Evolutionary conservation across 1,284 basidiomycete genomes (phyloP), one percentile per base, ranked within the genome.

Genomic region (Cryptococcus hybrid): DNA sequence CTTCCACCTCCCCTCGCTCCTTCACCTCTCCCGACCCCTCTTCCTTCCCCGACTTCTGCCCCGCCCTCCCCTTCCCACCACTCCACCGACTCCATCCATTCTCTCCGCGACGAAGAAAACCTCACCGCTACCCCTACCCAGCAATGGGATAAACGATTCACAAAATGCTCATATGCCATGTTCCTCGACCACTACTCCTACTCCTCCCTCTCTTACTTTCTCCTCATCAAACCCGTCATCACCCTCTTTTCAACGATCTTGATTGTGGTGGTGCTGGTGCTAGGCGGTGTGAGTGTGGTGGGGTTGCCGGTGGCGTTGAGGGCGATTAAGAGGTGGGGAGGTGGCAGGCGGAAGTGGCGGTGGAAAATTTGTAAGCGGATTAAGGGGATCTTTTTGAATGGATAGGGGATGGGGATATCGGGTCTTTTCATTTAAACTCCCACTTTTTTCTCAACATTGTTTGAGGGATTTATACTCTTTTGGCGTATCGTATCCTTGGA

Each of bases 131-230:
- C 42, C 36, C 15, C 50, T 18, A 30, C 43, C 7, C 40, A 44
- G 30, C 35, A 45, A 40, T 74, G 71, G 70, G 77, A 78, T 50
- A 69, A 61, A 49, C 66, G 74, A 5, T 75, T 77, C 55, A 63
- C 71, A 48, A 68, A 69, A 53, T 74, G 72, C 53, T 71, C 71
- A 1, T 75, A 72, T 63, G 71, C 73, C 15, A 77, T 78, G 77
- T 69, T 75, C 56, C 60, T 63, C 35, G 75, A 77, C 61, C 68
- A 75, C 52, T 72, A 74, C 50, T 77, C 75, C 2, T 78, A 78
- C 60, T 70, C 74, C 3, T 70, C 75, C 8, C 63, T 78, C 8
- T 70, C 69, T 11, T 77, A 78, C 55, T 73, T 78, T 50, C 60
- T 78, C 1, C 68, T 78, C 52, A 70, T 75, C 59, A 78, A 78